phyloP scores from a whole-genome alignment of 176 grass and related monocot genomes.

The Triticum timopheevii region DNA sequence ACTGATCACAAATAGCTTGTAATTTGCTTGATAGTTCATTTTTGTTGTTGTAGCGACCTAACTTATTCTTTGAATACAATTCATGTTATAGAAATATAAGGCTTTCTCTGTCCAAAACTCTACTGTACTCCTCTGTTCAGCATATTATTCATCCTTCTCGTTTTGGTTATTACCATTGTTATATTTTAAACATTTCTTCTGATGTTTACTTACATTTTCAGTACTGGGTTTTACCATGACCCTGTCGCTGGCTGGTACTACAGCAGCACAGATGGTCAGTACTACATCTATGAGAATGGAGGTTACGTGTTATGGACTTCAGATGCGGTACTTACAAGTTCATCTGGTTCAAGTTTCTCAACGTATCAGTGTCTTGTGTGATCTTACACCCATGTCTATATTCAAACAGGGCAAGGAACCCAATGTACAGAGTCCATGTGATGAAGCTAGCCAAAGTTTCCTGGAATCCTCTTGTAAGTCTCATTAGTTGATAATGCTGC shows the following conservation, averaged over 20 bases:
- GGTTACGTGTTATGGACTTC: slow-evolving; percentile 44
- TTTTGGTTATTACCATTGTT: background rate
- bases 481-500: background rate
- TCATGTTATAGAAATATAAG: background rate
- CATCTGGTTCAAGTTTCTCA: slow-evolving; percentile 13
- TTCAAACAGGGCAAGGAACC: slow-evolving; percentile 41
- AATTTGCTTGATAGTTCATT: background rate
- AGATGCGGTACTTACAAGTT: slow-evolving; percentile 29
- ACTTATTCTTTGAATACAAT: background rate
- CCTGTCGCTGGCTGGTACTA: slow-evolving; percentile 82
- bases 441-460: slow-evolving; percentile 35
- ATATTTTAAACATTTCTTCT: background rate
- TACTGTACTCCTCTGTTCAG: background rate
- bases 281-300: slow-evolving; percentile 70
- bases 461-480: slow-evolving; percentile 41
- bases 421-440: slow-evolving; percentile 20
- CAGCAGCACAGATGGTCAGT: slow-evolving; percentile 62
- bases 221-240: slow-evolving; percentile 91
- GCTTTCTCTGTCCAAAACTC: background rate
- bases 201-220: slow-evolving; percentile 47
- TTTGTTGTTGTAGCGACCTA: background rate
- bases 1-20: background rate
- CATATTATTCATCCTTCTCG: background rate
- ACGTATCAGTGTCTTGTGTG: background rate
- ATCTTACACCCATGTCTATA: slow-evolving; percentile 32